phyloP scores from a whole-genome alignment of 2,329 filamentous ascomycete genomes.

The Arthrinium puccinioides region DNA sequence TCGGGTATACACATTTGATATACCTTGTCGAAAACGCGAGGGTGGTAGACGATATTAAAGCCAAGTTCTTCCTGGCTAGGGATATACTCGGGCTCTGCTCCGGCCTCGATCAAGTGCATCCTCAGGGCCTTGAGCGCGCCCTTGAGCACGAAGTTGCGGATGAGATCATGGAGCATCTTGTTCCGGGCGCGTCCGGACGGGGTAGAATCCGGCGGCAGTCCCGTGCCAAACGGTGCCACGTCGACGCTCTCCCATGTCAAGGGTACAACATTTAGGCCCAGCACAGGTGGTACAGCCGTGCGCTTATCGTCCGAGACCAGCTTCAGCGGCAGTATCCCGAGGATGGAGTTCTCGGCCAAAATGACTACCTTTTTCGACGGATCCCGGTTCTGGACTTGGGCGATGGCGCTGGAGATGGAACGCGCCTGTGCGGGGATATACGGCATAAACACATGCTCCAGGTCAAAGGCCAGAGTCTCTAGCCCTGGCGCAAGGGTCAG shows the following conservation, averaged over 20 bases:
- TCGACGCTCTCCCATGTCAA: conserved; percentile 16
- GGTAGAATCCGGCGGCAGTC: neutral
- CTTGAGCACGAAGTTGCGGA: conserved; percentile 1
- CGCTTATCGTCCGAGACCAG: no score
- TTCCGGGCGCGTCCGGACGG: neutral
- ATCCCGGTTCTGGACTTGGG: conserved; percentile 22
- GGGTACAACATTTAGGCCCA: conserved; percentile 33
- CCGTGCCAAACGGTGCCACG: neutral
- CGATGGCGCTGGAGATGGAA: conserved; percentile 26
- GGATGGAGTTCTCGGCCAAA: conserved; percentile 31
- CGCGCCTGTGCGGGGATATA: conserved; percentile 23
- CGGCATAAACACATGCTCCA: conserved; percentile 26
- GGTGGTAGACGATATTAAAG: neutral
- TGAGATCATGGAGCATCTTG: conserved; percentile 1
- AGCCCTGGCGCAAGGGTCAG: conserved; percentile 9
- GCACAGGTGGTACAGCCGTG: conserved; percentile 25
- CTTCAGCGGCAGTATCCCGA: conserved; percentile 28
- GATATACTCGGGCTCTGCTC: neutral
- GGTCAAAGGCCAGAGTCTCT: conserved; percentile 20
- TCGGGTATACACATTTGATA: conserved; percentile 4
- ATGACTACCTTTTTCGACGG: conserved; percentile 31
- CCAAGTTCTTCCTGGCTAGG: neutral
- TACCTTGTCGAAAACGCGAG: conserved; percentile 8
- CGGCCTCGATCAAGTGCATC: neutral
- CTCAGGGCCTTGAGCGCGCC: neutral